Base-by-base conservation (phyloP, 1,284 basidiomycete species). In the Cutaneotrichosporon cutaneum region DNA sequence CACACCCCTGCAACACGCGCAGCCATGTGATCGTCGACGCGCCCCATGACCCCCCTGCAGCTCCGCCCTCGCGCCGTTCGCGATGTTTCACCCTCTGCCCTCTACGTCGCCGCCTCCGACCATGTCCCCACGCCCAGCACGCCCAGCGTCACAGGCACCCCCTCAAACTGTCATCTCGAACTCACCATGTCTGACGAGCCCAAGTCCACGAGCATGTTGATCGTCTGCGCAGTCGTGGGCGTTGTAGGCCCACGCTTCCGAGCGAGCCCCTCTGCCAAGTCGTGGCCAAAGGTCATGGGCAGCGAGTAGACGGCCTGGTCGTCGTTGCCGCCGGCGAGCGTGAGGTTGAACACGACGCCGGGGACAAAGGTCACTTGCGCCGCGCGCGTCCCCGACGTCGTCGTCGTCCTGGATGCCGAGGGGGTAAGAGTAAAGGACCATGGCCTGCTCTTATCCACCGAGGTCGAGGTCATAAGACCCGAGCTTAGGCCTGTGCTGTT, bases 161-260 rank as follows among this genome's bases (percentile, higher is more conserved):
- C n/a, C n/a, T n/a, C n/a, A n/a, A n/a, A 42, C 18, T 18, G 35
- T 14, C 39, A 42, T n/a, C 18, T 18, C 2, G 18, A 7, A 71
- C 76, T 54, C 52, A 77, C 78, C 68, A 78, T 68, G 61, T 80
- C 78, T 8, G 76, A 77, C 10, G 76, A 77, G 2, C 78, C 78
- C 35, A 80, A 60, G 62, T 80, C 78, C 10, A 80, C 72, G 56
- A 75, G 74, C 53, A 80, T 56, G 54, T 73, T 75, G 45, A 78
- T 57, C 0, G 63, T 67, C 54, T 78, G 77, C 36, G 65, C 60
- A 39, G 63, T 59, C 24, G 52, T 24, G 56, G 45, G 14, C 32
- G 55, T 48, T 24, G 54, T 54, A 10, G 54, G 35, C 9, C 21
- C 36, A 14, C 55, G 55, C 21, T 48, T 48, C 14, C 55, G 30